Evolutionary conservation across 257 asterid species (phyloP).

Genomic region (Capsicum baccatum): DNA sequence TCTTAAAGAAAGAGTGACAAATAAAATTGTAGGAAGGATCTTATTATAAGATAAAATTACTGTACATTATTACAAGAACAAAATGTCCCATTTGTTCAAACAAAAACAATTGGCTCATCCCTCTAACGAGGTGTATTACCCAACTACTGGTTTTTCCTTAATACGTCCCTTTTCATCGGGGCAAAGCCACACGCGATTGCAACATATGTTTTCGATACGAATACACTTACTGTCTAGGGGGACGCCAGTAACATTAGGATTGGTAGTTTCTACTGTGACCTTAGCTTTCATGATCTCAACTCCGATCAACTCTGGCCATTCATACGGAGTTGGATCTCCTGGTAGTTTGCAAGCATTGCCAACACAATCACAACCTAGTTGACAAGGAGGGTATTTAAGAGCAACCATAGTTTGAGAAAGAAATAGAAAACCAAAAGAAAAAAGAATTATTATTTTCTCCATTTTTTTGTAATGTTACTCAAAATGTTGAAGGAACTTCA

Average conservation of each 20-base stretch:
- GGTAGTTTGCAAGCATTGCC: not conserved
- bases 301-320: not conserved
- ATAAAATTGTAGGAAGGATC: not conserved
- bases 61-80: not conserved
- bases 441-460: not conserved
- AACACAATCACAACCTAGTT: not conserved
- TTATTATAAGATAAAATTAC: not conserved
- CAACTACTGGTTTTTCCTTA: not conserved
- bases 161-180: not conserved
- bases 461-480: not conserved
- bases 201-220: not conserved
- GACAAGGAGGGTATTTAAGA: not conserved
- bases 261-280: not conserved
- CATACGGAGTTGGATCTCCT: not conserved
- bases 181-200: not conserved
- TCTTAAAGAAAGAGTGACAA: not conserved
- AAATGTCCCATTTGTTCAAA: not conserved
- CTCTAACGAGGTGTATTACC: not conserved
- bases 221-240: not conserved
- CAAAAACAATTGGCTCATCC: not conserved
- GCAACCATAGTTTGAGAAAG: not conserved
- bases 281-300: conserved; percentile 4
- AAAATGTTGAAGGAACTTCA: not conserved
- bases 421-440: not conserved
- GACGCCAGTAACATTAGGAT: not conserved